These are phyloP conservation scores for Alternaria panax DNA, from an alignment of 2,329 filamentous ascomycete species.

Conservation along the genomic window DNA sequence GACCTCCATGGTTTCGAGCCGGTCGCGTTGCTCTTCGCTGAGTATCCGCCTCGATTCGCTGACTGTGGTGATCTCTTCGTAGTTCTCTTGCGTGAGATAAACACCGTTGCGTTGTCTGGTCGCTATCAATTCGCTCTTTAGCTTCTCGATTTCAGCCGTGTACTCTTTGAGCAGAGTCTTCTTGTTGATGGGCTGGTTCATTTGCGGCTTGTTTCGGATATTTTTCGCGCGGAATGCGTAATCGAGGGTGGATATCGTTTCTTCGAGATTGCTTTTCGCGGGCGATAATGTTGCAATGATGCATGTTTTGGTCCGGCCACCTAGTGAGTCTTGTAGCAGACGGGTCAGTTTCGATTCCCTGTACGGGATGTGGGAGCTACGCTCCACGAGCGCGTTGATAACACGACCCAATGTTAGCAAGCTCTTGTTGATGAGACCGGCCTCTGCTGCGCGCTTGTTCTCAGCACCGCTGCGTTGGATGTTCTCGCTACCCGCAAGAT, in stretches of 20 bases:
- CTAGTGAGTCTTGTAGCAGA: constrained; percentile 93
- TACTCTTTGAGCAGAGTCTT: constrained; percentile 91
- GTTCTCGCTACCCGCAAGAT: constrained; percentile 96
- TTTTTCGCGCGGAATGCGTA: constrained; percentile 99
- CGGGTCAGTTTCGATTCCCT: constrained; percentile 96
- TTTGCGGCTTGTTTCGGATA: constrained; percentile 95
- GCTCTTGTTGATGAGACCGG: constrained; percentile 97
- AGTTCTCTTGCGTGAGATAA: constrained; percentile 86
- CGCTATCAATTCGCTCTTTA: constrained; percentile 92
- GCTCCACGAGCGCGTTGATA: constrained; percentile 96
- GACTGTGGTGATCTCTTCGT: constrained; percentile 88
- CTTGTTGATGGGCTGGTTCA: constrained; percentile 91
- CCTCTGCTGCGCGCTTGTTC: constrained; percentile 95
- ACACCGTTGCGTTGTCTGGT: constrained; percentile 94
- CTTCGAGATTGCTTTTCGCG: constrained; percentile 92
- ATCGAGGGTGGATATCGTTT: constrained; percentile 97
- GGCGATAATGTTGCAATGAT: constrained; percentile 98
- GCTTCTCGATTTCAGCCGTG: constrained; percentile 88
- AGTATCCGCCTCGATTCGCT: constrained; percentile 92
- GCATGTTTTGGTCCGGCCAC: constrained; percentile 95
- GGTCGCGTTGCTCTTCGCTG: constrained; percentile 88
- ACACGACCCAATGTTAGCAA: constrained; percentile 92
- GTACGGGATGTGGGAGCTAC: constrained; percentile 86
- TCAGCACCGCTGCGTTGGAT: constrained; percentile 96
- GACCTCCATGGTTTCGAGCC: constrained; percentile 88